Conservation (phyloP, 345 rosid genomes). For the Eutrema japonicum region DNA sequence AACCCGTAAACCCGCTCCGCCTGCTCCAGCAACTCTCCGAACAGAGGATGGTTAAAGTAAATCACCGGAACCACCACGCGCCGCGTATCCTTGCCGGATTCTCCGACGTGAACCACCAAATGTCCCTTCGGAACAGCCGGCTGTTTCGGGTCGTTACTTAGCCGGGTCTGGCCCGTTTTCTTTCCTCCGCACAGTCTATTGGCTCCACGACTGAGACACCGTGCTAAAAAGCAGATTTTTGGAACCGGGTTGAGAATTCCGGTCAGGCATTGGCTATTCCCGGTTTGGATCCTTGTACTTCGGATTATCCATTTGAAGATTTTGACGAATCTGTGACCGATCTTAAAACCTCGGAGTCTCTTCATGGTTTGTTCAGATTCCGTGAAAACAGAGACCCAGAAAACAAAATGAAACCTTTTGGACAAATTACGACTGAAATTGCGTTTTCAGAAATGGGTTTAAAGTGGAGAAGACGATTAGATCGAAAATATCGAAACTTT, state of each 20-base stretch:
- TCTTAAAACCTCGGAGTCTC: conserved; percentile 57
- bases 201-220: conserved; percentile 51
- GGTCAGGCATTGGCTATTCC: conserved; percentile 30
- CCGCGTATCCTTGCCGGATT: conserved; percentile 50
- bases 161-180: conserved; percentile 46
- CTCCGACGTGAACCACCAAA: conserved; percentile 73
- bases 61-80: conserved; percentile 76
- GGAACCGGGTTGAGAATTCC: conserved; percentile 43
- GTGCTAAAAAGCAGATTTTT: conserved; percentile 47
- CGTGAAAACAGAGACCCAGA: conserved; percentile 27
- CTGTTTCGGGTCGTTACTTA: conserved; percentile 46
- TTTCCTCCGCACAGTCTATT: conserved; percentile 38
- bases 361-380: conserved; percentile 45
- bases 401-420: conserved; percentile 19
- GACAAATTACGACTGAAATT: conserved; percentile 11
- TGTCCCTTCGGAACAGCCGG: conserved; percentile 70
- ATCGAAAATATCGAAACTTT: conserved; percentile 8
- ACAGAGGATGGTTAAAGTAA: conserved; percentile 84
- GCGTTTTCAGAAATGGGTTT: conserved; percentile 11
- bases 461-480: neutral
- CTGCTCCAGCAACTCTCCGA: conserved; percentile 71
- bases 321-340: conserved; percentile 54
- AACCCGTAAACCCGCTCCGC: conserved; percentile 79
- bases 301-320: conserved; percentile 58
- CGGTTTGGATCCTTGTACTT: conserved; percentile 41